Evolutionary conservation across 139 green algal genomes (phyloP).

Genomic region (Tetraselmis striata): DNA sequence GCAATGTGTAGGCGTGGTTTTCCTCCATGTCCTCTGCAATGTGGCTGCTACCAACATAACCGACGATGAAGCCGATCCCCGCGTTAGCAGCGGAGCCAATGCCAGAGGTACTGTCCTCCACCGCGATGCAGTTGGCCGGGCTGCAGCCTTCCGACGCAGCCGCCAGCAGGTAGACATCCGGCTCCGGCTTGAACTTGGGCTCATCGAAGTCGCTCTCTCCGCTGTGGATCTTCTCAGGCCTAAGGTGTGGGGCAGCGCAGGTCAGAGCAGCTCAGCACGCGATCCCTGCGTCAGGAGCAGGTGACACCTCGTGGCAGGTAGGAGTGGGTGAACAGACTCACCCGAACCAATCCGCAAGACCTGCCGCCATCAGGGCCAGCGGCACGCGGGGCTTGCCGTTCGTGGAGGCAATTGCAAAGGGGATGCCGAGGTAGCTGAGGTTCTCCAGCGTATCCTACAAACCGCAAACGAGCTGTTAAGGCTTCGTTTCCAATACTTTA

Average conservation of each 20-base stretch:
- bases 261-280: too few relatives aligned
- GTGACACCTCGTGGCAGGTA: too few relatives aligned
- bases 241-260: too few relatives aligned
- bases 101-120: conserved; percentile 4
- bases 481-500: too few relatives aligned
- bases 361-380: not conserved
- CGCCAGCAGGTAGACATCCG: conserved; percentile 5
- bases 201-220: conserved; percentile 4
- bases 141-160: not conserved
- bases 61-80: conserved; percentile 3
- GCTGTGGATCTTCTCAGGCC: conserved; percentile 9
- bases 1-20: not conserved
- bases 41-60: conserved; percentile 6
- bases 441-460: not conserved
- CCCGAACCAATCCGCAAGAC: not conserved
- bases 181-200: conserved; percentile 3
- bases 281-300: too few relatives aligned
- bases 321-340: too few relatives aligned
- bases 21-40: not conserved
- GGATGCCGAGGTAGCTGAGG: not conserved
- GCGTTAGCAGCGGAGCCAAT: conserved; percentile 2
- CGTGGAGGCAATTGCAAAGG: conserved; percentile 3
- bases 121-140: conserved; percentile 2
- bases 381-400: conserved; percentile 1
- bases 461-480: too few relatives aligned